These are phyloP conservation scores for Chalciporus sp. DNA, from an alignment of 1,284 basidiomycete genomes.

Conservation along the genomic window DNA sequence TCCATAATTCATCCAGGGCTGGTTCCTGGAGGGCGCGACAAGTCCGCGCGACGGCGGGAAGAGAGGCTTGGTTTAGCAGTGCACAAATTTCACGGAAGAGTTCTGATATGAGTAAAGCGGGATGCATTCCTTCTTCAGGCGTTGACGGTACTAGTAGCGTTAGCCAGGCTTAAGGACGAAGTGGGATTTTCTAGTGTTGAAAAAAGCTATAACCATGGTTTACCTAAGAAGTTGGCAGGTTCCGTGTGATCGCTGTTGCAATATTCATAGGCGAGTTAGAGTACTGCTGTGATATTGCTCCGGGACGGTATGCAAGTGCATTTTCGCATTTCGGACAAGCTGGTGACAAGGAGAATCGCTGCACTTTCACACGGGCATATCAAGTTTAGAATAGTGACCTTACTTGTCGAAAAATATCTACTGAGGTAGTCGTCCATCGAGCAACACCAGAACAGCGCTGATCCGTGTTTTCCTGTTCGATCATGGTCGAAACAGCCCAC, in stretches of 20 bases:
- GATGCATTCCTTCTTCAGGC: slow-evolving; percentile 21
- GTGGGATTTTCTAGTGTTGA: slow-evolving; percentile 4
- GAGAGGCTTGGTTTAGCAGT: slow-evolving; percentile 13
- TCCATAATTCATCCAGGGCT: slow-evolving; percentile 31
- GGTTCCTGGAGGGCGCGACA: slow-evolving; percentile 25
- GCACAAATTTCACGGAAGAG: slow-evolving; percentile 21
- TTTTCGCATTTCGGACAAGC: not conserved
- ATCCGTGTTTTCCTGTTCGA: not conserved
- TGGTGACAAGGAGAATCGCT: not conserved
- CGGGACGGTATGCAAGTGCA: not conserved
- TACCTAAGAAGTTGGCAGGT: slow-evolving; percentile 20
- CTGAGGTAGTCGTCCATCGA: no score
- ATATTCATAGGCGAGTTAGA: not conserved
- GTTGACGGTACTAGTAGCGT: no score
- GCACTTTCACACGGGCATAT: slow-evolving; percentile 12
- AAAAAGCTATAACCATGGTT: slow-evolving; percentile 7
- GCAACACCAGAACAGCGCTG: not conserved
- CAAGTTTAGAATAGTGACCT: no score
- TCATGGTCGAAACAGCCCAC: slow-evolving; percentile 40
- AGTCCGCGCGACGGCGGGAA: slow-evolving; percentile 24
- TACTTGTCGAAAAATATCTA: not conserved
- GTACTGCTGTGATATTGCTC: not conserved
- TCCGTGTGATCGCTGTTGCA: slow-evolving; percentile 13
- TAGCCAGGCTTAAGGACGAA: not conserved
- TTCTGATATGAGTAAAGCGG: slow-evolving; percentile 28